These are phyloP conservation scores for Beauveria brongniartii DNA, from an alignment of 2,329 filamentous ascomycete genomes.

Conservation along the genomic window DNA sequence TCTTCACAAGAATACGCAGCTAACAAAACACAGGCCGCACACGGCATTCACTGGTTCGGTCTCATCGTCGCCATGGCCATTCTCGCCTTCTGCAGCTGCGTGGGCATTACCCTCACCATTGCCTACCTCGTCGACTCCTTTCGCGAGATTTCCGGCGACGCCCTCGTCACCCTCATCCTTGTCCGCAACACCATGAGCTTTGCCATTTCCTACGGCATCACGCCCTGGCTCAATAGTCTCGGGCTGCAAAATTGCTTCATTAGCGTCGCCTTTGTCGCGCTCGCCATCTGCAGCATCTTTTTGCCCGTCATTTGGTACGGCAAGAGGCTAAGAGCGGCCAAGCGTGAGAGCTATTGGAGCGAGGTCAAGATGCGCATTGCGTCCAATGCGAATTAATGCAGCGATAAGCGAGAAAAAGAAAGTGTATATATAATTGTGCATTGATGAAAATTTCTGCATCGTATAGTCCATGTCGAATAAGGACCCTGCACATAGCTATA, in stretches of 20 bases:
- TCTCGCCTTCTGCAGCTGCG: slow-evolving; percentile 25
- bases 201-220: slow-evolving; percentile 31
- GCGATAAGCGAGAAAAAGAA: not conserved
- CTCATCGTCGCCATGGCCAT: slow-evolving; percentile 32
- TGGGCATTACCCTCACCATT: slow-evolving; percentile 29
- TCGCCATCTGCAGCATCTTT: slow-evolving; percentile 31
- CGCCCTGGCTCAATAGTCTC: slow-evolving; percentile 33
- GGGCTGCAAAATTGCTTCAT: slow-evolving; percentile 36
- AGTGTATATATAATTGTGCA: not conserved
- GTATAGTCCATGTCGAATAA: not conserved
- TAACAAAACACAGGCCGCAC: slow-evolving; percentile 18
- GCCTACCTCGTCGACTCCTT: slow-evolving; percentile 35
- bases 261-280: slow-evolving; percentile 30
- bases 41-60: slow-evolving; percentile 33
- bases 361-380: slow-evolving; percentile 12
- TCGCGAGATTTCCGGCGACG: slow-evolving; percentile 31
- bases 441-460: not conserved
- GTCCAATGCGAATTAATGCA: not conserved
- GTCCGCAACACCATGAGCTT: slow-evolving; percentile 31
- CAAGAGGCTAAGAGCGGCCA: slow-evolving; percentile 19
- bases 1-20: not conserved
- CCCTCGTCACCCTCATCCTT: slow-evolving; percentile 31
- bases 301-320: slow-evolving; percentile 42
- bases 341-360: slow-evolving; percentile 16
- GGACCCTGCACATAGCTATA: not conserved